These are phyloP conservation scores for Colletotrichum sp. DNA, from an alignment of 2,329 filamentous ascomycete species.

Conservation along the genomic window DNA sequence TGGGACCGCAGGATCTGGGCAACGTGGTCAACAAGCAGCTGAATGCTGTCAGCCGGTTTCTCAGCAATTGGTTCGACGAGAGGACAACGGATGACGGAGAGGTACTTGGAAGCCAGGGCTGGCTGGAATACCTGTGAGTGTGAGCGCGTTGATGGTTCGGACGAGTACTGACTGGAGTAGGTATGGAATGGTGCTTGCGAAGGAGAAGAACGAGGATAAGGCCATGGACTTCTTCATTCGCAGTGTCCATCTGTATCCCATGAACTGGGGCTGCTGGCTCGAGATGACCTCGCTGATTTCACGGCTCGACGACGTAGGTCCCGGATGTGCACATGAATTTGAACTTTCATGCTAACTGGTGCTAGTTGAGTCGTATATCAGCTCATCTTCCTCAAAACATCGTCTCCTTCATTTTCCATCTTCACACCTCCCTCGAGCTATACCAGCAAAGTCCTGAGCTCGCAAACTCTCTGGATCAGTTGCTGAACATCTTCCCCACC, in stretches of 20 bases:
- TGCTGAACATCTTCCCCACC: conserved; percentile 83
- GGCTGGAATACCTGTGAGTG: conserved; percentile 80
- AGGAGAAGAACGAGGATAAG: conserved; percentile 86
- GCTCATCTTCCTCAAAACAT: conserved; percentile 85
- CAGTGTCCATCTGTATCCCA: conserved; percentile 88
- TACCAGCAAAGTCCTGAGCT: conserved; percentile 83
- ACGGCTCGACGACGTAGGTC: conserved; percentile 79
- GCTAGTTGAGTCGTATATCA: conserved; percentile 73
- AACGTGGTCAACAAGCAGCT: conserved; percentile 87
- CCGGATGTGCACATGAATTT: not conserved
- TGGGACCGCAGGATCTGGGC: conserved; percentile 90
- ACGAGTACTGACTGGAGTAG: conserved; percentile 35
- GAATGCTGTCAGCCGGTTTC: conserved; percentile 72
- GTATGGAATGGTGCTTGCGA: conserved; percentile 89
- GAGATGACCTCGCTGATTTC: conserved; percentile 85
- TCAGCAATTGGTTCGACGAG: conserved; percentile 82
- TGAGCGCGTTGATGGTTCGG: not conserved
- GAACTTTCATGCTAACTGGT: conserved; percentile 29
- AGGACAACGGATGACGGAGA: conserved; percentile 64
- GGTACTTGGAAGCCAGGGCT: conserved; percentile 77
- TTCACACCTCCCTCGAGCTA: conserved; percentile 88
- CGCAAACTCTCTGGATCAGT: conserved; percentile 75
- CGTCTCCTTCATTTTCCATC: conserved; percentile 91
- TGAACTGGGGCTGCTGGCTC: conserved; percentile 98
- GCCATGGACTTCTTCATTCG: conserved; percentile 87